Base-by-base conservation (phyloP, 306 rosid species). In the Prosopis cineraria region DNA sequence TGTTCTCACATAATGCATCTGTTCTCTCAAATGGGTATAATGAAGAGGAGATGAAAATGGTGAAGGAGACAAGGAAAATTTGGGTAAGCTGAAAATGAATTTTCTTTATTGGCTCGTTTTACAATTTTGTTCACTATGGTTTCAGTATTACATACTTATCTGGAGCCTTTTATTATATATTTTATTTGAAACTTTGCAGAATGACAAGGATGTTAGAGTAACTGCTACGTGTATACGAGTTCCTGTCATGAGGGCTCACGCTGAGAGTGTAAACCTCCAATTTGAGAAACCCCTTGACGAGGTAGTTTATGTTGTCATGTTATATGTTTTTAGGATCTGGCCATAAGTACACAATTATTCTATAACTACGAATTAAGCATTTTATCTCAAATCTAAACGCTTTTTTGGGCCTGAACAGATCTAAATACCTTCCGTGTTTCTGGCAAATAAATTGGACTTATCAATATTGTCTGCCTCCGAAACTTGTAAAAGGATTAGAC, bases 181-280 rank as follows among this genome's bases (percentile, higher is more conserved):
- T 31, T 25, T 19, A 47, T 55, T 41, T 75, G 43, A 53, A 29
- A n/a, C 68, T 64, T 76, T 74, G 63, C 88, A 96, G 99, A 96
- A 88, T 81, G 91, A 96, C 82, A 81, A 76, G 39, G 84, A 93
- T 41, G 91, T 96, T 70, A 95, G 87, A 87, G 94, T 96, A 62
- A 93, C 97, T 37, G 99, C 99, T 4, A 96, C 98, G 59, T 96
- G 99, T 39, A 88, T 96, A 59, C 87, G 99, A 56, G 99, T 96
- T 81, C 97, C 99, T 73, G 96, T 96, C 44, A 93, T 96, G 99
- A 89, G 99, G 16, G 99, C 99, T 37, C 99, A 96, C 79, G 97
- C 99, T 16, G 99, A 93, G 87, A 91, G 97, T 74, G 89, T 95
- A 78, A 95, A 95, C 84, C 98, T 93, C 87, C 94, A 96, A 73